Evolutionary conservation across 2,329 filamentous ascomycete species (phyloP), one percentile per base, ranked within the genome.

Genomic region (Neocatenulostroma microsporum): DNA sequence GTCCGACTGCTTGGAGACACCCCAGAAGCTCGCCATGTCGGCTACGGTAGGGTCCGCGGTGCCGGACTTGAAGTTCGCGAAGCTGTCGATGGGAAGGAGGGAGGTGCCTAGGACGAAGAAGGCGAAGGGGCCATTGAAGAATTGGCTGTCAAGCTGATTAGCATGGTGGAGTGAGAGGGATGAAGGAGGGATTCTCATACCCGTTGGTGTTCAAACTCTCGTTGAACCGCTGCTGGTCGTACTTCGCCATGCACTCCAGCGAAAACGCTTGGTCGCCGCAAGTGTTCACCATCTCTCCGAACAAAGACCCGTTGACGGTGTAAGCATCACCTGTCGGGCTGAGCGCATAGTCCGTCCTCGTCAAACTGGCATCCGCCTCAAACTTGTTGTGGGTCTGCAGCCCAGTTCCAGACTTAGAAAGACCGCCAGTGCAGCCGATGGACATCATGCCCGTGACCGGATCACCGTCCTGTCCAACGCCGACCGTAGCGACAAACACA

Each of bases 331-430:
- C 55, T 15, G 51, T 45, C 5, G 36, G 32, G 11, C 32, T 35
- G 7, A 36, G 21, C 46, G 59, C 61, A 47, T 53, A 62, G 39
- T 63, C 59, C 28, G 55, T 55, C 9, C 60, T 51, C 3, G 58
- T 60, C 10, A 62, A 50, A 1, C 58, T 62, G 1, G 60, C 48
- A 34, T 62, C 60, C 26, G 31, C 41, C 25, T 44, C 60, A 36
- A 63, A 63, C 42, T 63, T 64, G 38, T 62, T 61, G 48, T 64
- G 62, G n/a, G 54, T 60, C 23, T 62, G 53, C 12, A 64, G 48
- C 18, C 62, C 62, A 4, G 48, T 37, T 34, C 39, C 30, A 6
- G 60, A 56, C 10, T 19, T 20, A 9, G 21, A 26, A 4, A 32
- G 36, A 3, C 36, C 36, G 26, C 60, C 62, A 37, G 64, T 59